phyloP scores from a whole-genome alignment of 1,284 basidiomycete species.

The Marasmius fiardii region DNA sequence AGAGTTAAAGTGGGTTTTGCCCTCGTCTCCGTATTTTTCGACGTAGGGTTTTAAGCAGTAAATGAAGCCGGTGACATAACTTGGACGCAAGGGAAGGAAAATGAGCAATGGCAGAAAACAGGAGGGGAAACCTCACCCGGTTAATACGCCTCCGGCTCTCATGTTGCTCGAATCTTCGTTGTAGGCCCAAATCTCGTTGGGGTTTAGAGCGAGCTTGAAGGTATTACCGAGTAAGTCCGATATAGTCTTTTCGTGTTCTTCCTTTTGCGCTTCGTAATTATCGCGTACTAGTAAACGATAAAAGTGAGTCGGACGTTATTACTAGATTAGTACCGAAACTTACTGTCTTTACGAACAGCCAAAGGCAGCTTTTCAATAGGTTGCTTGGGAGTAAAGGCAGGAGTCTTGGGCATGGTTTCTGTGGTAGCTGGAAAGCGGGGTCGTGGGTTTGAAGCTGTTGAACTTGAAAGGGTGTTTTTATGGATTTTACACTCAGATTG shows the following conservation, averaged over 20 bases:
- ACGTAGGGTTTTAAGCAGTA: slow-evolving; percentile 9
- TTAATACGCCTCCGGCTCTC: slow-evolving; percentile 3
- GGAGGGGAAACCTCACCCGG: slow-evolving; percentile 3
- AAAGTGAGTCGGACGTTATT: not conserved
- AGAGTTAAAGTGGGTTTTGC: slow-evolving; percentile 31
- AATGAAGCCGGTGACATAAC: slow-evolving; percentile 14
- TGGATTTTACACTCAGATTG: too few relatives aligned
- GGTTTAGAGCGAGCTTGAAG: slow-evolving; percentile 12
- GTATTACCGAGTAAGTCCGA: slow-evolving; percentile 5
- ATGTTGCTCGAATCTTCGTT: not conserved
- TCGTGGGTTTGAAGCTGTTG: too few relatives aligned
- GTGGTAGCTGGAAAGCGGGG: too few relatives aligned
- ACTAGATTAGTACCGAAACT: not conserved
- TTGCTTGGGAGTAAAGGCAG: slow-evolving; percentile 16
- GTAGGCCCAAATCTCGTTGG: slow-evolving; percentile 15
- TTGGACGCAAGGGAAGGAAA: not conserved
- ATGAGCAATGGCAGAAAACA: not conserved
- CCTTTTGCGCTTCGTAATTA: slow-evolving; percentile 12
- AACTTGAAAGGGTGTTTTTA: too few relatives aligned
- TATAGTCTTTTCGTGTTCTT: slow-evolving; percentile 13
- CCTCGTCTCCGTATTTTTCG: slow-evolving; percentile 24
- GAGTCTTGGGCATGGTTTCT: slow-evolving; percentile 14
- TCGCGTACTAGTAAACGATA: slow-evolving; percentile 13
- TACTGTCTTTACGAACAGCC: slow-evolving; percentile 20
- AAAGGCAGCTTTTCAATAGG: slow-evolving; percentile 18